A percentile compares a stretch with the other conserved stretches of the same genome.
These are phyloP conservation scores for Usnea hakonensis DNA, from an alignment of 495 filamentous ascomycete genomes.

Conservation along the genomic window DNA sequence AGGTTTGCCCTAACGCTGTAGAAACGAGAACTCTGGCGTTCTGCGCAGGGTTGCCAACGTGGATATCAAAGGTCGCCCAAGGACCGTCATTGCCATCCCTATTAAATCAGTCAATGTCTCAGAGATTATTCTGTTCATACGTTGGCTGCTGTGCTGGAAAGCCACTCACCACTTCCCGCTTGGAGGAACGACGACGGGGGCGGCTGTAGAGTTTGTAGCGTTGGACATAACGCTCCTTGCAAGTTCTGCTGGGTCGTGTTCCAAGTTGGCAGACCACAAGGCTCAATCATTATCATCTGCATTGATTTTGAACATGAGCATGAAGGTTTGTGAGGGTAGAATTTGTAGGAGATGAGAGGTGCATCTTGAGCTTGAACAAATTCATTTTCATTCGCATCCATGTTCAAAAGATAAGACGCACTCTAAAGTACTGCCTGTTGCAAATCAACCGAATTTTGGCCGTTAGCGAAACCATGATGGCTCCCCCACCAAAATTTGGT, in stretches of 20 bases:
- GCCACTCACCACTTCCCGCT: slow-evolving; percentile 20
- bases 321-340: too few species aligned
- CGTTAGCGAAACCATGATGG: too few species aligned
- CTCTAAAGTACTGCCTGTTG: too few species aligned
- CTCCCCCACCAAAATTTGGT: too few species aligned
- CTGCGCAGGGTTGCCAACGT: slow-evolving; percentile 35
- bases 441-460: too few species aligned
- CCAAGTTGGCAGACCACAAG: background rate
- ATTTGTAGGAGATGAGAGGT: too few species aligned
- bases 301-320: too few species aligned
- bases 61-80: slow-evolving; percentile 35
- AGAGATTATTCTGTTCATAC: background rate
- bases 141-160: slow-evolving; percentile 1
- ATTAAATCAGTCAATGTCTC: background rate
- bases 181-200: slow-evolving; percentile 21
- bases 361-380: too few species aligned
- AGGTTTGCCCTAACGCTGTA: slow-evolving; percentile 26
- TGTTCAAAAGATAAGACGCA: too few species aligned
- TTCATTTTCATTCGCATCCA: too few species aligned
- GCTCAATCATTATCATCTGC: too few species aligned
- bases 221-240: slow-evolving; percentile 8
- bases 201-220: slow-evolving; percentile 9
- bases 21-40: slow-evolving; percentile 30
- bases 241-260: background rate
- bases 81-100: slow-evolving; percentile 38